Percentiles rank a stretch among this genome's conserved stretches.
These are phyloP conservation scores for Lasiodiplodia theobromae DNA, from an alignment of 2,329 filamentous ascomycete genomes.

Conservation along the genomic window DNA sequence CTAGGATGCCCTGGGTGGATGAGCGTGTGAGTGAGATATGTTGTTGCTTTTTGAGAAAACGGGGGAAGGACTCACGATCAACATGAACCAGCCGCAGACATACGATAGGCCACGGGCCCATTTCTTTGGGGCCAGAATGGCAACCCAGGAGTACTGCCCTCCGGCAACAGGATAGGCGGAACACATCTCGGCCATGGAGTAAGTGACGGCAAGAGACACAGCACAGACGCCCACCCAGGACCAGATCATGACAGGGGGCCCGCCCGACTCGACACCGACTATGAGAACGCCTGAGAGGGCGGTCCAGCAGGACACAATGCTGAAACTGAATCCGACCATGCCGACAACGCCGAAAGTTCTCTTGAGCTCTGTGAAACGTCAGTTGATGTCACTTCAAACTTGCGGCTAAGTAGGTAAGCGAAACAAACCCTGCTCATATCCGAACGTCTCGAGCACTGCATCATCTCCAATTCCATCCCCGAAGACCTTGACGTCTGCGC, in stretches of 20 bases:
- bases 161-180: conserved; percentile 63
- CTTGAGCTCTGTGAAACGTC: conserved; percentile 57
- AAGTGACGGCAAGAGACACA: conserved; percentile 61
- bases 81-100: conserved; percentile 50
- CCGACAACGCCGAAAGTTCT: conserved; percentile 63
- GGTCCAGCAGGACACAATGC: conserved; percentile 66
- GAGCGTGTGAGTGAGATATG: neutral
- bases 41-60: too few relatives aligned
- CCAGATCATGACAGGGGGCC: conserved; percentile 66
- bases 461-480: conserved; percentile 41
- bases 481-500: conserved; percentile 11
- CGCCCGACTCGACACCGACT: conserved; percentile 62
- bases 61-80: conserved; percentile 32
- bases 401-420: neutral
- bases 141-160: conserved; percentile 66
- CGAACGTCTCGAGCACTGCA: conserved; percentile 49
- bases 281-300: conserved; percentile 64
- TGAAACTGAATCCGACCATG: conserved; percentile 67
- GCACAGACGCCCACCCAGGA: conserved; percentile 62
- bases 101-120: conserved; percentile 47
- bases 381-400: neutral
- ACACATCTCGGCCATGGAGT: conserved; percentile 66
- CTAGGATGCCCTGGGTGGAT: conserved; percentile 45
- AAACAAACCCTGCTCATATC: conserved; percentile 48
- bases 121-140: conserved; percentile 59